Base-by-base conservation (phyloP, 225 moss, liverwort and hornwort genomes). In the Antitrichia curtipendula region DNA sequence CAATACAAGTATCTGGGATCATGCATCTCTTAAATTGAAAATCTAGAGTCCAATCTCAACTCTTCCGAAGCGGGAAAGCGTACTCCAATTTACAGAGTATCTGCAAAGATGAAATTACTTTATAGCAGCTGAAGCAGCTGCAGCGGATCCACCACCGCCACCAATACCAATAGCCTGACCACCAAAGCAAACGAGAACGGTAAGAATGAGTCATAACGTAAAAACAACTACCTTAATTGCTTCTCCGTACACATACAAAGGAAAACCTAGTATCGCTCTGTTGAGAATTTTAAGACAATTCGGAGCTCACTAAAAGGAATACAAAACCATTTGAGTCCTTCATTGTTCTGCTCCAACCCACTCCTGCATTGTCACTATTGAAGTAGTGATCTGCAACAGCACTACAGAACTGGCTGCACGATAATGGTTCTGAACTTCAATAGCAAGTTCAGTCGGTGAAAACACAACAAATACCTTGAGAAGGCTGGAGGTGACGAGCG, bases 401-500 rank as follows among this genome's bases (percentile, higher is more conserved):
- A 59, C 18, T 86, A 57, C 27, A 83, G 76, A 74, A 77, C 36
- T 77, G 77, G 8, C 50, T 60, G 69, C 82, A 76, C 45, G 31
- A 76, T 16, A 65, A 36, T 22, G n/a, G 45, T 45, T 88, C 57
- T 54, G 56, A 82, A 82, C 58, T n/a, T 76, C 38, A 77, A 52
- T 49, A 61, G 53, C 10, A 68, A 45, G 43, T 34, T 50, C 52
- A 57, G 63, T 85, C 69, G 38, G 22, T 53, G 59, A 77, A 82
- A 82, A 47, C 84, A 74, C 69, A 76, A 40, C 23, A 80, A 75
- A 84, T 78, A 96, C 96, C 95, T 96, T 96, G 83, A 98, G 96
- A 84, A 98, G 98, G 90, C 98, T 98, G 82, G 98, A 98, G 65
- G 98, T 98, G 75, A 98, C 98, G 36, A 98, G 95, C 31, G 97